Base-by-base conservation (phyloP, 805 yeast genomes). In the Myxozyma melibiosi region DNA sequence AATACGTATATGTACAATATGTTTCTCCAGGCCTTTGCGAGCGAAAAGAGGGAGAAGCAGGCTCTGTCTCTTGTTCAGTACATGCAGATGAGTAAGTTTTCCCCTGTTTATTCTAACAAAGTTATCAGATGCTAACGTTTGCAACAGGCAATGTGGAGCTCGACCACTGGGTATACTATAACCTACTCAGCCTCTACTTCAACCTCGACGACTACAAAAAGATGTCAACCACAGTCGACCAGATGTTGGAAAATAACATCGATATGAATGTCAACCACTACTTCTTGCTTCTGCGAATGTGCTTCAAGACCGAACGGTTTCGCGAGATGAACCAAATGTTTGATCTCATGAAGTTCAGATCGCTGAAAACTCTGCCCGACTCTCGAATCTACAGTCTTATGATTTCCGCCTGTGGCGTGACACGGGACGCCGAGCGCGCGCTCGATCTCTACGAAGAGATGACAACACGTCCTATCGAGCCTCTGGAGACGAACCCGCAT, bases 311-410 rank as follows among this genome's bases (percentile, higher is more conserved):
- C 68, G 55, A 80, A 80, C 53, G 47, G 53, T 81, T 77, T 58
- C 70, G 75, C 16, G 83, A 85, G 60, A 96, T 96, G 0, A 79
- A 80, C 54, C 83, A 83, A 43, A 75, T 88, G 1, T 94, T 94
- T 71, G 90, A 86, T 63, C 82, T 89, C 60, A 84, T 94, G 90
- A 92, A 90, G 68, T 92, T 88, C 69, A 70, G 86, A 63, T 83
- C 94, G 0, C 67, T 76, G 3, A 74, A 76, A 27, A 82, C 90
- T 14, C 78, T 81, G 48, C 97, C 98, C 0, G 86, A 84, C 46
- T 66, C 81, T 0, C 71, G 73, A 16, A 81, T 90, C 1, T 94
- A 90, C 70, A 83, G 85, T 56, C 80, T 86, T 4, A 81, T 90
- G 76, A 80, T 92, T 11, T 77, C 83, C 9, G 75, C 88, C 6